Evolutionary conservation across 108 stramenopile species (phyloP), one percentile per base, ranked within the genome.

Genomic region (Fragilaria crotonensis): DNA sequence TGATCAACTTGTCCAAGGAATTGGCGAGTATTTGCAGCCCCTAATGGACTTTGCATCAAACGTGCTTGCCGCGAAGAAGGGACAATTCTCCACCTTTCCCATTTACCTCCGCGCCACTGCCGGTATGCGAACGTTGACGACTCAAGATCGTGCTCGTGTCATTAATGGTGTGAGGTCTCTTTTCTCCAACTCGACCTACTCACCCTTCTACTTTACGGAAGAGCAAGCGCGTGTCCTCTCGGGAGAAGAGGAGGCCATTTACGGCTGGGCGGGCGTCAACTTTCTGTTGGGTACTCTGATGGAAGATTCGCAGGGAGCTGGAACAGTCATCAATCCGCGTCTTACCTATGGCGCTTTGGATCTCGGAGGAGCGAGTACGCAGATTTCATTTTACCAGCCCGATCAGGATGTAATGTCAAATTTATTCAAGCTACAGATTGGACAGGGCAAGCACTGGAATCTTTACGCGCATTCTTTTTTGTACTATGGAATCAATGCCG

Each of bases 71-170:
- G 72, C 57, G 33, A 87, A 93, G 59, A 51, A 83, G 63, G 60
- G 67, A 1, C 36, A 77, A 25, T 95, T 85, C 60, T 33, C 25
- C 19, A 50, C 66, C 26, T 95, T 73, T 36, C 97, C 93, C 29
- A 93, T 97, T n/a, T 96, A 74, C 55, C 71, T 97, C 23, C 85
- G 90, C 30, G 97, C 97, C 5, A 97, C 96, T 14, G 96, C 88
- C 1, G 96, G 96, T 3, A 89, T 96, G 87, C 78, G 96, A 20
- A 71, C 79, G 26, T 47, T 95, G 23, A 51, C 73, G 9, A 47
- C 80, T 33, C 52, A 60, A 1, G 66, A 71, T 27, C 78, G 90
- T 17, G 55, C 51, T 5, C 56, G 64, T 14, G 70, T 92, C 46
- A 66, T 97, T 26, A 49, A 27, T 23, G 64, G 70, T 22, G 73